Conservation (phyloP, 768 basidiomycete species). For the Boletus vermiculosoides region DNA sequence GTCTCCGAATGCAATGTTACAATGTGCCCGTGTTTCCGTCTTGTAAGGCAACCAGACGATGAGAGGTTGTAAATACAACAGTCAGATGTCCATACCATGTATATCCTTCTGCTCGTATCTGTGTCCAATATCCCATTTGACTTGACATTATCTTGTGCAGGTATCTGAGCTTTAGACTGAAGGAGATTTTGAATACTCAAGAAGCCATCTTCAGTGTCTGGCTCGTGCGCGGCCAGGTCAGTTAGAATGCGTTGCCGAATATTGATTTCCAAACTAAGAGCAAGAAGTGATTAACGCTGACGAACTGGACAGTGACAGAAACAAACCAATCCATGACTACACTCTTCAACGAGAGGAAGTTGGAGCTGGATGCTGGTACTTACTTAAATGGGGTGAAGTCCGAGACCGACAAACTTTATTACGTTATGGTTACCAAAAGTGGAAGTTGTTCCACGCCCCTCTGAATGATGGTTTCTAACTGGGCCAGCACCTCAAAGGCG, state of each 20-base stretch:
- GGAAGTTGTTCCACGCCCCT: too few relatives aligned
- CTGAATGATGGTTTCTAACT: too few relatives aligned
- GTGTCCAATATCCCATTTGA: conserved; percentile 24
- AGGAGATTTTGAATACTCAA: conserved; percentile 55
- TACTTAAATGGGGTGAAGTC: too few relatives aligned
- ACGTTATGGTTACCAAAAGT: too few relatives aligned
- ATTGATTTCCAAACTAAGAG: conserved; percentile 68
- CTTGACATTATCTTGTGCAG: conserved; percentile 18
- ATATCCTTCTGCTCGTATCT: conserved; percentile 33
- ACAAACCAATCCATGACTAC: conserved; percentile 51
- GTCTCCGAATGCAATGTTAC: conserved; percentile 82
- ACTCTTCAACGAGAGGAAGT: background rate
- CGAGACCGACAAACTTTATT: too few relatives aligned
- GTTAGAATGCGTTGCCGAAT: conserved; percentile 73
- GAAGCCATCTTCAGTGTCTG: conserved; percentile 46
- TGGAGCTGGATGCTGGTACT: too few relatives aligned
- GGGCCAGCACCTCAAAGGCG: conserved; percentile 19
- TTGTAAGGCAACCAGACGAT: conserved; percentile 29
- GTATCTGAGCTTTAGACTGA: conserved; percentile 56
- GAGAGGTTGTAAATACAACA: background rate
- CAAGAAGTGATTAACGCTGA: background rate
- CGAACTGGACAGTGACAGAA: background rate
- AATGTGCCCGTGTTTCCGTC: conserved; percentile 72
- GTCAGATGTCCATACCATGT: conserved; percentile 51
- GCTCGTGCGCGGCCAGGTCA: conserved; percentile 64